phyloP scores from a whole-genome alignment of 1,284 basidiomycete genomes.

The Inonotus obliquus region DNA sequence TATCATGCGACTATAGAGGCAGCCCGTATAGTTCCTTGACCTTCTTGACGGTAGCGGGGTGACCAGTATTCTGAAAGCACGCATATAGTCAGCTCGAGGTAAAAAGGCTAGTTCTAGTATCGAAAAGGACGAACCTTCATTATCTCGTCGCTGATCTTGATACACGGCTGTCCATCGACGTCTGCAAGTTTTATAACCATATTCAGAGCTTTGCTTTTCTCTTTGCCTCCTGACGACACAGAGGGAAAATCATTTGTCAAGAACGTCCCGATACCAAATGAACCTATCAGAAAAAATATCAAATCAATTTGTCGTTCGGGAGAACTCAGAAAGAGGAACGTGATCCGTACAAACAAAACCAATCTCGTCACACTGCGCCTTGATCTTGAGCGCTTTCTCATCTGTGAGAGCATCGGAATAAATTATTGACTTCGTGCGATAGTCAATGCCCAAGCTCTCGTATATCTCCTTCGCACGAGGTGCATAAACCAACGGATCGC shows the following conservation, averaged over 20 bases:
- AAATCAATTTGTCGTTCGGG: neutral
- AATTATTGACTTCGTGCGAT: conserved; percentile 65
- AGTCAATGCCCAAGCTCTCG: conserved; percentile 58
- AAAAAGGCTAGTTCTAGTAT: neutral
- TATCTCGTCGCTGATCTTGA: conserved; percentile 91
- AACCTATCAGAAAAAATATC: conserved; percentile 29
- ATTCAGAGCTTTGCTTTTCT: conserved; percentile 79
- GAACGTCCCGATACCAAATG: conserved; percentile 90
- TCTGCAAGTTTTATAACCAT: conserved; percentile 89
- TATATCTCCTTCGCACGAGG: conserved; percentile 69
- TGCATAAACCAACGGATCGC: conserved; percentile 79
- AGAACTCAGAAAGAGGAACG: neutral
- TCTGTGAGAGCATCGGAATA: conserved; percentile 80
- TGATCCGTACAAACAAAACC: conserved; percentile 59
- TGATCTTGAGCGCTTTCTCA: conserved; percentile 65
- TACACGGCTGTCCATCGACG: conserved; percentile 69
- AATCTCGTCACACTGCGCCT: conserved; percentile 66
- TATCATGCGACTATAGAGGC: conserved; percentile 1
- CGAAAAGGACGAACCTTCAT: conserved; percentile 66
- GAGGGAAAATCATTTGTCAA: conserved; percentile 84
- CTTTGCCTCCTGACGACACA: conserved; percentile 45
- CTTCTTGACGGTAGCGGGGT: conserved; percentile 26
- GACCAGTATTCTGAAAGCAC: conserved; percentile 29
- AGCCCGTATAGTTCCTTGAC: conserved; percentile 29
- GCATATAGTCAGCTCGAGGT: neutral